Evolutionary conservation across 2,329 filamentous ascomycete genomes (phyloP).

Genomic region (Fusarium sp.): DNA sequence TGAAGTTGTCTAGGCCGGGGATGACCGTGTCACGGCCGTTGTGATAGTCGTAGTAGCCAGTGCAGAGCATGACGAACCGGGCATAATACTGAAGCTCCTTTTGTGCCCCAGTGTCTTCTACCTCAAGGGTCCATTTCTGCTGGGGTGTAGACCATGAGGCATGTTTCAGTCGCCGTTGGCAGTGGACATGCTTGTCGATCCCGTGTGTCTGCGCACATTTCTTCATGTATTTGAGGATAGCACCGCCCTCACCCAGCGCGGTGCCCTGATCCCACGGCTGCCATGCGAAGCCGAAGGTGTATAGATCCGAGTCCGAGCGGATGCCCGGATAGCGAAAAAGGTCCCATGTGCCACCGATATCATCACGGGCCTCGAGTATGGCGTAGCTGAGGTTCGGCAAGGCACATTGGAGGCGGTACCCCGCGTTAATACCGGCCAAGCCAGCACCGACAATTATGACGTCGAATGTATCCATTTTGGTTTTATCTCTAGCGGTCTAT

Average conservation of each 20-base stretch:
- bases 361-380: background rate
- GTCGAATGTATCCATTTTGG: background rate
- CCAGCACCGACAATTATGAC: background rate
- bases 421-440: background rate
- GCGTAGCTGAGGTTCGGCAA: background rate
- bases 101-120: background rate
- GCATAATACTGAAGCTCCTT: background rate
- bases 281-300: background rate
- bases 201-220: background rate
- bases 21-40: background rate
- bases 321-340: background rate
- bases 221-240: background rate
- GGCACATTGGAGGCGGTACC: background rate
- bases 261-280: background rate
- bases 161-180: background rate
- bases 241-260: background rate
- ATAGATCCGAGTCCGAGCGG: background rate
- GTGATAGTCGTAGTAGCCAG: background rate
- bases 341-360: background rate
- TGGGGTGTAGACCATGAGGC: background rate
- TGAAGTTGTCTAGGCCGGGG: background rate
- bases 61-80: background rate
- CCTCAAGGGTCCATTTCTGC: background rate
- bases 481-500: background rate
- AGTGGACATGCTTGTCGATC: background rate